Evolutionary conservation across 2,329 filamentous ascomycete genomes (phyloP), one percentile per base, ranked within the genome.

Genomic region (Apiospora saccharicola): DNA sequence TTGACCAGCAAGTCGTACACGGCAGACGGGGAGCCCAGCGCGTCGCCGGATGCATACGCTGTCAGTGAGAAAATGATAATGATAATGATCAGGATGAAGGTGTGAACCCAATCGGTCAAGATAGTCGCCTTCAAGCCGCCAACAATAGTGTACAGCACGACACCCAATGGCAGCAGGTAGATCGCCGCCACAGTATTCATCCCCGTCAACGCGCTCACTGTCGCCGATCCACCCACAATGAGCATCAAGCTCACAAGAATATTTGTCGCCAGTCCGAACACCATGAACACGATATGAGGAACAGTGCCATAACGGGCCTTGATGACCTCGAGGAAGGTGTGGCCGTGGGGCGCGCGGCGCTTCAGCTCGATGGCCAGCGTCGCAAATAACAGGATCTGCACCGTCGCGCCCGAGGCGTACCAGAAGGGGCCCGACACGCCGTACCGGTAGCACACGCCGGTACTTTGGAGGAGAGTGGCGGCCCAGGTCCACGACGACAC

Each of bases 401-500:
- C 93, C 0, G 92, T 95, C 14, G 94, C 94, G n/a, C 92, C 89
- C 1, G 86, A 88, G 0, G 89, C 90, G 78, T 92, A 92, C 88
- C 87, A 90, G 67, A 88, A 87, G 13, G 85, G 84, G 19, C 90
- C 90, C 0, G 88, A 87, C 51, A 93, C 87, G 16, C 91, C 93
- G 79, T 96, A 96, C 74, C 90, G 86, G 81, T 97, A 97, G 74
- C 93, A 94, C 24, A 97, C 93, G n/a, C 91, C 90, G 0, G 93
- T 92, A 1, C 90, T 93, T 79, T 96, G 94, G 2, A 96, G 86
- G 1, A 96, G 85, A 0, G 94, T 96, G 30, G 94, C 94, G 0
- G 94, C 94, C 94, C 94, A 97, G 0, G 95, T 97, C 95, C 95
- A 98, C 6, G 92, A 95, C 22, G 93, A 95, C 4, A 97, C 94